phyloP scores from a whole-genome alignment of 2,329 filamentous ascomycete genomes.

The Ophiostoma himal-ulmi region DNA sequence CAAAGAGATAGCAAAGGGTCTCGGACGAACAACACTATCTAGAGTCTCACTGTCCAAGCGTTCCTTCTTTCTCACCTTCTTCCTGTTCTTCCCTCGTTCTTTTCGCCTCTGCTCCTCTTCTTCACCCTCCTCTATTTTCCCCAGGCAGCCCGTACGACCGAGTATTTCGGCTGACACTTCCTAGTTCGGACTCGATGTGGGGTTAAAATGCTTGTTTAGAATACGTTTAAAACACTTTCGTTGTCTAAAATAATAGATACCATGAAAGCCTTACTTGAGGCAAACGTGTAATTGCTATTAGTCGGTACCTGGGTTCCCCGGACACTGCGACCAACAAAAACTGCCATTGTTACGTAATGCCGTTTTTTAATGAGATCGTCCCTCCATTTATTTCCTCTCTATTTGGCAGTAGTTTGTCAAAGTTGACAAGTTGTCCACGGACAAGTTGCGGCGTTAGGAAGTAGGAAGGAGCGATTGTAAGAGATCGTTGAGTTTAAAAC shows the following conservation, averaged over 20 bases:
- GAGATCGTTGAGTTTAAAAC: neutral
- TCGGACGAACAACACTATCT: neutral
- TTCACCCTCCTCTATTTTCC: neutral
- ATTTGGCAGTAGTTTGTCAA: neutral
- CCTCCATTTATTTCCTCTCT: neutral
- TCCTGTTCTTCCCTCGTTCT: neutral
- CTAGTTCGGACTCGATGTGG: slow-evolving; percentile 1
- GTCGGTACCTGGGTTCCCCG: slow-evolving; percentile 7
- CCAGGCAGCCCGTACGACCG: neutral
- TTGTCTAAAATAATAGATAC: neutral
- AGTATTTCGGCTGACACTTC: slow-evolving; percentile 4
- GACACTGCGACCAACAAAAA: neutral
- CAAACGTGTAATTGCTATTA: slow-evolving; percentile 11
- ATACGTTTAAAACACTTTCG: no score
- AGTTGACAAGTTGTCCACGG: neutral
- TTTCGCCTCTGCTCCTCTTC: neutral
- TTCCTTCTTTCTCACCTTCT: neutral
- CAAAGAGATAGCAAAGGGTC: neutral
- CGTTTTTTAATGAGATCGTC: neutral
- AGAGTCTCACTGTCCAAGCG: no score
- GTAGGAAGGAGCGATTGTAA: neutral
- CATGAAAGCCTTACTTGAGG: slow-evolving; percentile 5
- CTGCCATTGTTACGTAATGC: neutral
- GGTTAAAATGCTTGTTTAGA: neutral
- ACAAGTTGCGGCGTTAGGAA: neutral